Evolutionary conservation across 306 rosid species (phyloP).

Genomic region (Purshia tridentata): DNA sequence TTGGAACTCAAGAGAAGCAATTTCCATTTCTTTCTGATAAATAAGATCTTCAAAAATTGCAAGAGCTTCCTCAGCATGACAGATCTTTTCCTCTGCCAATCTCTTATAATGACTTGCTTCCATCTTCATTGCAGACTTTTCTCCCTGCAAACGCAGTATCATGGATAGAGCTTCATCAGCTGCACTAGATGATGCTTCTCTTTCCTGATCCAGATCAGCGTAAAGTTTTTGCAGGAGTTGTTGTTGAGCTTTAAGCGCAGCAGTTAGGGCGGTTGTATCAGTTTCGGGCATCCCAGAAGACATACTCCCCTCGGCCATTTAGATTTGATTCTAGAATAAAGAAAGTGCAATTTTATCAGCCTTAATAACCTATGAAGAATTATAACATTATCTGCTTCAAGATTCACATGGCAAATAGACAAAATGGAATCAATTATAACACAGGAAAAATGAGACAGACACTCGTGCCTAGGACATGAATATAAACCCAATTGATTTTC

Average conservation of each 20-base stretch:
- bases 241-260: conserved; percentile 73
- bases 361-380: not conserved
- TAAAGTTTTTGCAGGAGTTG: conserved; percentile 75
- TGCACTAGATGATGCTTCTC: conserved; percentile 88
- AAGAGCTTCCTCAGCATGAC: conserved; percentile 72
- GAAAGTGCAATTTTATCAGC: conserved; percentile 2
- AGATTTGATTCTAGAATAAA: conserved; percentile 32
- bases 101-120: conserved; percentile 90
- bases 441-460: too few species aligned
- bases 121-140: conserved; percentile 90
- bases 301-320: conserved; percentile 43
- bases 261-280: conserved; percentile 56
- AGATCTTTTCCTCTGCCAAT: conserved; percentile 88
- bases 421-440: not conserved
- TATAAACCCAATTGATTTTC: not conserved
- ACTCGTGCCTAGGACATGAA: not conserved
- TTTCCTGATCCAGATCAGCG: conserved; percentile 76
- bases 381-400: not conserved
- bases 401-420: not conserved
- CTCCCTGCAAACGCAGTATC: conserved; percentile 92
- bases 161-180: conserved; percentile 88
- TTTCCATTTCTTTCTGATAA: conserved; percentile 81
- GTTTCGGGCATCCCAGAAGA: conserved; percentile 47
- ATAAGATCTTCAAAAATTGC: conserved; percentile 67
- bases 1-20: conserved; percentile 76